Base-by-base conservation (phyloP, 495 filamentous ascomycete species). In the Trichocladium antarcticum region DNA sequence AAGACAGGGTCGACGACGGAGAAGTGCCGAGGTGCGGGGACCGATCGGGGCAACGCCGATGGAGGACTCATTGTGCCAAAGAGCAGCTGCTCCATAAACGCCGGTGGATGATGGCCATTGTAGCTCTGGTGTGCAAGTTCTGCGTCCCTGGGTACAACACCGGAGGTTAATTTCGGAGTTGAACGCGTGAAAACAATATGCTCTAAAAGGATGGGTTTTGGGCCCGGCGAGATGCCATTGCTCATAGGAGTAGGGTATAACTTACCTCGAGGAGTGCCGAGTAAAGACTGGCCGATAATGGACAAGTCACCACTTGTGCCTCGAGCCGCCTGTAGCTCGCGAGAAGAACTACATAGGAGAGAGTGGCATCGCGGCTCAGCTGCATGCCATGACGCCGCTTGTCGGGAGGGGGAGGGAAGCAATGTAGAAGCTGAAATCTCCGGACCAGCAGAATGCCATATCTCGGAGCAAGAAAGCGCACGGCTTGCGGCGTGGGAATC, bases 171-270 rank as follows among this genome's bases (percentile, higher is more conserved):
- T 36, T 40, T 45, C 29, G 11, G 29, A 19, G 24, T 27, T 27
- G 24, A 27, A 3, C 4, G 8, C 53, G 42, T 42, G 44, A 51
- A 47, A 45, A 37, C 43, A 42, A 32, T 55, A 42, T 37, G 53
- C 16, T 20, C 8, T 19, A 1, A 34, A 17, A 14, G 22, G 24
- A 21, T 6, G 16, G n/a, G 4, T 27, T 27, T 15, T 12, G 28
- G 15, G 19, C n/a, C 15, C 9, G 6, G 10, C 14, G 40, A 24
- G 11, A 22, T 17, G 5, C 28, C 15, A 14, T 31, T 16, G 29
- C 24, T 19, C 37, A 27, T 19, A 1, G 41, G 22, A 22, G 19
- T 22, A n/a, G 17, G 14, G 43, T 20, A 20, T n/a, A 7, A 24
- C 47, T 35, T 50, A 44, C 41, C 48, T 44, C 22, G 11, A 36